Evolutionary conservation across 75 land plant genomes (phyloP).

Genomic region (Selaginella tamariscina): DNA sequence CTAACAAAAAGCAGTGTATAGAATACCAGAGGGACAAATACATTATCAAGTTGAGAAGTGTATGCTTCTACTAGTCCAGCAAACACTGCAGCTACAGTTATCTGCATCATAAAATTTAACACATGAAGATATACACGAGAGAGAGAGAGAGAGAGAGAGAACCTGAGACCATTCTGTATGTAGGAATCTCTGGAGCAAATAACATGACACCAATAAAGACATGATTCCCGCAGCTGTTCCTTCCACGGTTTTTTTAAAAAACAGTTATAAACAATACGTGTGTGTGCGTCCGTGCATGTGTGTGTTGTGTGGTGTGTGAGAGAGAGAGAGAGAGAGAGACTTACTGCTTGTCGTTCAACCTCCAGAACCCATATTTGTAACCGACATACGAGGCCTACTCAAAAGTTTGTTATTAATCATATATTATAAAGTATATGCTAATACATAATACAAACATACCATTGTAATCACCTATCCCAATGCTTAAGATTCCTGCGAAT

Average conservation of each 20-base stretch:
- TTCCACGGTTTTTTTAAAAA: conserved; percentile 66
- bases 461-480: conserved; percentile 98
- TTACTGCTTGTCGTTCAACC: conserved; percentile 29
- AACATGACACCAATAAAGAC: conserved; percentile 19
- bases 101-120: conserved; percentile 16
- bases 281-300: too few relatives aligned
- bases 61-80: conserved; percentile 81
- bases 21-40: conserved; percentile 78
- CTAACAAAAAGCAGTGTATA: conserved; percentile 70
- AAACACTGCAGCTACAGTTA: conserved; percentile 37
- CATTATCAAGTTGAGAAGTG: conserved; percentile 84
- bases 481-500: conserved; percentile 92
- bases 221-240: conserved; percentile 91
- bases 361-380: conserved; percentile 59
- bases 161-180: not conserved
- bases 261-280: too few relatives aligned
- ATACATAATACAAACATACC: conserved; percentile 25
- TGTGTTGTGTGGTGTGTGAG: too few relatives aligned
- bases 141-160: not conserved
- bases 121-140: conserved; percentile 14
- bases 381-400: conserved; percentile 65
- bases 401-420: not conserved
- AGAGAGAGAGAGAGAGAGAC: too few relatives aligned
- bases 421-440: too few relatives aligned
- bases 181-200: not conserved